These are phyloP conservation scores for Oryza glaberrima DNA, from an alignment of 176 grass and related monocot genomes.

Conservation along the genomic window DNA sequence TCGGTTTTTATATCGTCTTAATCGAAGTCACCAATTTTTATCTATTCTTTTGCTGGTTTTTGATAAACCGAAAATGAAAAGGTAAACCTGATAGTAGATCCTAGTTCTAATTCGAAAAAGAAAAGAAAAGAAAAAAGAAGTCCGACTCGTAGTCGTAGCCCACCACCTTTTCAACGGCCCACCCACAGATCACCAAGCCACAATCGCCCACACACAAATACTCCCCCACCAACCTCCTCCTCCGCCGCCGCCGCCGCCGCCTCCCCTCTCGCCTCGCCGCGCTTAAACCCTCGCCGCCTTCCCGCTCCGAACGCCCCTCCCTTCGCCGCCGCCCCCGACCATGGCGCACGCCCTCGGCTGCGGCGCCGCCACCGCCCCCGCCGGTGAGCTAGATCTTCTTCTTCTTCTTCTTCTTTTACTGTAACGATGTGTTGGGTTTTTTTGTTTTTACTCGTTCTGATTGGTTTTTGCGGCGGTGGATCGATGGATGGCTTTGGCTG, in stretches of 20 bases:
- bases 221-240: background rate
- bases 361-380: background rate
- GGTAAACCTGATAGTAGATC: too few species aligned
- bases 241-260: background rate
- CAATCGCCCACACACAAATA: background rate
- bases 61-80: too few species aligned
- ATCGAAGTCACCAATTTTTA: too few species aligned
- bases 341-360: background rate
- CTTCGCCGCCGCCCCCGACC: background rate
- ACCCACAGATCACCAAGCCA: background rate
- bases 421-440: background rate
- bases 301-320: background rate
- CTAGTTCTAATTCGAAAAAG: too few species aligned
- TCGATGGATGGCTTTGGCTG: background rate
- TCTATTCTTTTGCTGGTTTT: too few species aligned
- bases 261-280: too few species aligned
- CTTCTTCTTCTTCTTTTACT: background rate
- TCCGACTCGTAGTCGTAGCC: background rate
- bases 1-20: too few species aligned
- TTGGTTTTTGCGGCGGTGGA: background rate
- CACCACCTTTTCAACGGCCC: background rate
- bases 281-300: background rate
- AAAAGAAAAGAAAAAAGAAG: too few species aligned
- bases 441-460: background rate
- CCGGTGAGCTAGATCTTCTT: background rate